These are phyloP conservation scores for Phytophthora uliginosa DNA, from an alignment of 352 stramenopile genomes.

Conservation along the genomic window DNA sequence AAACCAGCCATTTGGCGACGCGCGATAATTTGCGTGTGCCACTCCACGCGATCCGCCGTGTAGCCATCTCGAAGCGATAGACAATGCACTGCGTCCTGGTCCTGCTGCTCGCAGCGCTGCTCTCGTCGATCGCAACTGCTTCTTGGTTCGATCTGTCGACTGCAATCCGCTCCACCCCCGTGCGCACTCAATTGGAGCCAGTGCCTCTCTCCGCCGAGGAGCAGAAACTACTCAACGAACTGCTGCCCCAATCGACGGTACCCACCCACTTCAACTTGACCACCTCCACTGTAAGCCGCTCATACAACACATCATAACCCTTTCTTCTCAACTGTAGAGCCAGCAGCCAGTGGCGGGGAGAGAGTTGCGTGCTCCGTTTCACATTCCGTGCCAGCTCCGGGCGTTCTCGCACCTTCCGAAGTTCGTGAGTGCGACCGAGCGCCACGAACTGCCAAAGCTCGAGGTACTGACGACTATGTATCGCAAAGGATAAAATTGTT, in stretches of 20 bases:
- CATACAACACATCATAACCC: too few species aligned
- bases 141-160: background rate
- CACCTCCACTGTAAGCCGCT: background rate
- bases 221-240: constrained; percentile 20
- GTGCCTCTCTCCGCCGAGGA: constrained; percentile 21
- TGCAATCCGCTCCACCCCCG: constrained; percentile 20
- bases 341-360: constrained; percentile 18
- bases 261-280: background rate
- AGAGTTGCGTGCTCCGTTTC: constrained; percentile 50
- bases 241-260: constrained; percentile 37
- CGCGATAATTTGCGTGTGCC: background rate
- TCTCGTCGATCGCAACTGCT: background rate
- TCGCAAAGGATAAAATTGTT: background rate
- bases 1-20: background rate
- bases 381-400: constrained; percentile 53
- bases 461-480: constrained; percentile 4
- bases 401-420: constrained; percentile 40
- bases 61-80: background rate
- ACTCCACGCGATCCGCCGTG: constrained; percentile 6
- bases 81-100: background rate
- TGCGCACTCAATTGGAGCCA: constrained; percentile 5
- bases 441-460: constrained; percentile 17
- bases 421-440: constrained; percentile 35
- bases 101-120: background rate
- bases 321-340: constrained; percentile 23